These are phyloP conservation scores for Aureobasidium uvarum DNA, from an alignment of 2,329 filamentous ascomycete genomes.

Conservation along the genomic window DNA sequence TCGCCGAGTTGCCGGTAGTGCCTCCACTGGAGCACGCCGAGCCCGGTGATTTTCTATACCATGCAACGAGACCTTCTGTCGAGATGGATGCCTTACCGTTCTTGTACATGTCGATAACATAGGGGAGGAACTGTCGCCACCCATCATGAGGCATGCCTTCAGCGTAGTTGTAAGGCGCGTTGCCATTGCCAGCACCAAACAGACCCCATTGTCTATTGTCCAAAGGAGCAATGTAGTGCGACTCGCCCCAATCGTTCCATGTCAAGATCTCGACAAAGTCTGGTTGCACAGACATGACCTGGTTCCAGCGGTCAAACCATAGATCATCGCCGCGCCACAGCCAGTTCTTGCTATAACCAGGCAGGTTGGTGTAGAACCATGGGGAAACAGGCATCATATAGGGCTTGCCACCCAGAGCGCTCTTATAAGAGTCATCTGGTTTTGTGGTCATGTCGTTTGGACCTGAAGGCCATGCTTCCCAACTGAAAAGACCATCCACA, in stretches of 20 bases:
- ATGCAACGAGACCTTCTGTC: slow-evolving; percentile 41
- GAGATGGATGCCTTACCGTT: slow-evolving; percentile 36
- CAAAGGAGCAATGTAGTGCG: slow-evolving; percentile 52
- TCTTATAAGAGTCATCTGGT: slow-evolving; percentile 15
- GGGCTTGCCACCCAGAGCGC: slow-evolving; percentile 42
- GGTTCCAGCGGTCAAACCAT: slow-evolving; percentile 60
- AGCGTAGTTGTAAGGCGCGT: slow-evolving; percentile 52
- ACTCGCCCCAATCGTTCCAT: slow-evolving; percentile 62
- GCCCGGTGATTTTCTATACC: slow-evolving; percentile 47
- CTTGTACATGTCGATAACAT: slow-evolving; percentile 54
- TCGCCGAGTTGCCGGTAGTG: slow-evolving; percentile 41
- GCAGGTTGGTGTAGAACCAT: slow-evolving; percentile 59
- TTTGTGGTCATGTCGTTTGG: slow-evolving; percentile 52
- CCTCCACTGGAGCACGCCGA: slow-evolving; percentile 42
- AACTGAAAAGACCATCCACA: slow-evolving; percentile 51
- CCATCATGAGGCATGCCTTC: slow-evolving; percentile 51
- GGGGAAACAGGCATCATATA: slow-evolving; percentile 52
- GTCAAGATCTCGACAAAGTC: slow-evolving; percentile 56
- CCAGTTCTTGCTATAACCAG: slow-evolving; percentile 60
- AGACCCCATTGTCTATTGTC: not conserved
- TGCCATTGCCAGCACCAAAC: slow-evolving; percentile 1
- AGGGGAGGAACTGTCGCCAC: slow-evolving; percentile 52
- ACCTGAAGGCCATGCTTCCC: slow-evolving; percentile 52
- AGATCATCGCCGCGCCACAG: slow-evolving; percentile 61
- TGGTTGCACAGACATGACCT: slow-evolving; percentile 52